Base-by-base conservation (phyloP, 1,284 basidiomycete genomes). In the Ustilago crameri region DNA sequence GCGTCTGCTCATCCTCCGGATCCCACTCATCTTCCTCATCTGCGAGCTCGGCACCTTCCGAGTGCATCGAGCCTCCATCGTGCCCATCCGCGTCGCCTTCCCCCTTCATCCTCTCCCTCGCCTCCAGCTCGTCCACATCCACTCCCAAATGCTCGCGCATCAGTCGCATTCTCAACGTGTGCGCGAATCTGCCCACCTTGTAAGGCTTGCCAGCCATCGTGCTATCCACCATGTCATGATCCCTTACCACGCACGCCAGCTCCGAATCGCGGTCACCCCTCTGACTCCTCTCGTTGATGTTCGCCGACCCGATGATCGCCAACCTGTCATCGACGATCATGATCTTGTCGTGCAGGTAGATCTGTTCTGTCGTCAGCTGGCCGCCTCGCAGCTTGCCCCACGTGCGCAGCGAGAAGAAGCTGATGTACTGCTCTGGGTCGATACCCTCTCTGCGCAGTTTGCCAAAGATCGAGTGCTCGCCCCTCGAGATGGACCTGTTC, bases 271-370 rank as follows among this genome's bases (percentile, higher is more conserved):
- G 90, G 84, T 98, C 95, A 37, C 95, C 95, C 22, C 93, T 88
- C 83, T 94, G 93, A 30, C 93, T 95, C 32, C 95, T 89, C 84
- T 99, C 95, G 82, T 99, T 98, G 86, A 98, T 95, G 83, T 98
- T 98, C 18, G 95, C 95, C 59, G 94, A 96, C n/a, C 95, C 95
- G 75, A 97, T 97, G 72, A 98, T 93, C n/a, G 90, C 95, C 42
- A 96, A 87, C 32, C 94, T 90, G 81, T 99, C 95, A 82, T 98
- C 96, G 10, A 98, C 93, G 54, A 98, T 90, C 86, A 95, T 95
- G 26, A 90, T 82, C 84, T 89, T 82, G 67, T 73, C 78, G 57
- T 83, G 81, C 51, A 79, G 53, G 55, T 83, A 83, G 41, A 71
- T 80, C 85, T 93, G 91, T 83, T 98, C 95, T 1, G 94, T 96